phyloP scores from a whole-genome alignment of 768 basidiomycete genomes.

The Galerina marginata region DNA sequence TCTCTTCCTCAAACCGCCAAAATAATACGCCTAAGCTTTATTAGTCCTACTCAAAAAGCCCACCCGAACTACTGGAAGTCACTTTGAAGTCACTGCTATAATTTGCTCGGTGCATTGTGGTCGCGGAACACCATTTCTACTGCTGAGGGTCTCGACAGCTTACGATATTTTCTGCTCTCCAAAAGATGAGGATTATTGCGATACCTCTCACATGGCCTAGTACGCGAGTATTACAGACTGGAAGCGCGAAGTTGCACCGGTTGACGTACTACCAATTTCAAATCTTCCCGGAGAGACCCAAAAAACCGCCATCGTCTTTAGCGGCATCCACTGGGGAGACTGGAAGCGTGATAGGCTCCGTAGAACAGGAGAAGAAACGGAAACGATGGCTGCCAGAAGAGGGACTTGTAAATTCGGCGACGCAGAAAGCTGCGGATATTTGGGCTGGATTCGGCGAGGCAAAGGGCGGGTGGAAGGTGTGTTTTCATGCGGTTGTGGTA shows the following conservation, averaged over 20 bases:
- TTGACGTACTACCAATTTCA: slow-evolving; percentile 53
- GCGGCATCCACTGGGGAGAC: neutral
- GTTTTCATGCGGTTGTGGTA: slow-evolving; percentile 24
- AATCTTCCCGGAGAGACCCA: slow-evolving; percentile 23
- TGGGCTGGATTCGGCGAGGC: slow-evolving; percentile 78
- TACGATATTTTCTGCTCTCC: slow-evolving; percentile 26
- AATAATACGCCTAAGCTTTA: no score
- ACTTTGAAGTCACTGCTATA: no score
- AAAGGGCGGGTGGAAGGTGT: slow-evolving; percentile 75
- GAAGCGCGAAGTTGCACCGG: slow-evolving; percentile 21
- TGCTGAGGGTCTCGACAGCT: neutral
- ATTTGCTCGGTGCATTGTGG: no score
- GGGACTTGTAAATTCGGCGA: slow-evolving; percentile 53
- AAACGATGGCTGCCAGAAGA: slow-evolving; percentile 43
- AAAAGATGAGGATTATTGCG: slow-evolving; percentile 49
- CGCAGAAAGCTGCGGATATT: slow-evolving; percentile 54
- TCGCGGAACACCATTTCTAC: no score
- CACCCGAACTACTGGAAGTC: no score
- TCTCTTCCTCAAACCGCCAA: no score
- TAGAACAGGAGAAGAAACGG: slow-evolving; percentile 18
- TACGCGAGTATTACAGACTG: neutral
- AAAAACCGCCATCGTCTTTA: slow-evolving; percentile 16
- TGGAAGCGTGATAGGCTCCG: slow-evolving; percentile 25
- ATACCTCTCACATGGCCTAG: slow-evolving; percentile 47
- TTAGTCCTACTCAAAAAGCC: no score